Conservation (phyloP, 2,329 filamentous ascomycete genomes). For the Dactylella cylindrospora region DNA sequence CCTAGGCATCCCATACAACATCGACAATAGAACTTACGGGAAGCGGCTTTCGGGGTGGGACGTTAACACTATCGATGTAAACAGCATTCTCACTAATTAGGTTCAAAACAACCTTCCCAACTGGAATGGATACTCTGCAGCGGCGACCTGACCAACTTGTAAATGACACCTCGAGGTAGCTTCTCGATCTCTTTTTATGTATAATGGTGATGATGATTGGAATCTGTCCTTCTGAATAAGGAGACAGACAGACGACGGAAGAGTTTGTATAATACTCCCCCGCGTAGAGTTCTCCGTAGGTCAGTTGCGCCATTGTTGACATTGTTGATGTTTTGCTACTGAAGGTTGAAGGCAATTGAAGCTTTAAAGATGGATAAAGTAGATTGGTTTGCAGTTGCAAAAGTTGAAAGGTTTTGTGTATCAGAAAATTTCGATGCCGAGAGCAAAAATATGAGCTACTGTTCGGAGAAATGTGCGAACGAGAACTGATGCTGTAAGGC, state of each 20-base stretch:
- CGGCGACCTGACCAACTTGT: constrained; percentile 9
- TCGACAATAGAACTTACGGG: no score
- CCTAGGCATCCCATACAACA: no score
- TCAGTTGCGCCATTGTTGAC: not conserved
- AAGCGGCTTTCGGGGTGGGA: no score
- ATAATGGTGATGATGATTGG: constrained; percentile 7
- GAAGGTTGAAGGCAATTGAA: not conserved
- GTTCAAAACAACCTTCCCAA: constrained; percentile 2
- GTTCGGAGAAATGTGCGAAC: no score
- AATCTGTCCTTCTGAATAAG: not conserved
- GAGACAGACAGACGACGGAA: constrained; percentile 2
- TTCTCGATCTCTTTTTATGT: not conserved
- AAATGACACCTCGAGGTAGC: constrained; percentile 8
- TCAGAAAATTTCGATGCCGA: no score
- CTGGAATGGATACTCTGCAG: constrained; percentile 7
- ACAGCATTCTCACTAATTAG: constrained; percentile 1
- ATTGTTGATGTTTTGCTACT: not conserved
- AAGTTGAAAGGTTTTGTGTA: no score
- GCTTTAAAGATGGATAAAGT: not conserved
- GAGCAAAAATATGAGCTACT: no score
- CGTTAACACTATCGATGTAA: constrained; percentile 8
- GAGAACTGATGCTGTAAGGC: no score
- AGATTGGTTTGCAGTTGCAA: no score
- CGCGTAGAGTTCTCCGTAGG: constrained; percentile 6
- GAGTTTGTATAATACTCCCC: constrained; percentile 12